A percentile compares a stretch with the other conserved stretches of the same genome.
phyloP scores from a whole-genome alignment of 2,329 filamentous ascomycete species.

The Xylaria sp. region DNA sequence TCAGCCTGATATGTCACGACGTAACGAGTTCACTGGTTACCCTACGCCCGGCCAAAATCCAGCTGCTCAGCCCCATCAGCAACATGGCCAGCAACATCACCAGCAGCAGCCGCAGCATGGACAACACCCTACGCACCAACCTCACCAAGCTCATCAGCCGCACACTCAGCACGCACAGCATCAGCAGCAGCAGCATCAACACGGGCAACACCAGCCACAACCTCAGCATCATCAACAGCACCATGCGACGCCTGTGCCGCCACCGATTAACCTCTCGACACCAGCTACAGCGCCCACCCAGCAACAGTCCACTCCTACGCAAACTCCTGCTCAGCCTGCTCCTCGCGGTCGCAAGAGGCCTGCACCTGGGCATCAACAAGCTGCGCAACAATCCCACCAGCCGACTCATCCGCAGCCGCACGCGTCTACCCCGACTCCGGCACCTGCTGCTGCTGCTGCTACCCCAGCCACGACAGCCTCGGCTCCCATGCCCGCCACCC shows the following conservation, averaged over 20 bases:
- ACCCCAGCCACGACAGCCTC: slow-evolving; percentile 50
- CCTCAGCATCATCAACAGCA: slow-evolving; percentile 50
- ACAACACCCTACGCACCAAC: slow-evolving; percentile 49
- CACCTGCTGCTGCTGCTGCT: slow-evolving; percentile 38
- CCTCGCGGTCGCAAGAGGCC: slow-evolving; percentile 51
- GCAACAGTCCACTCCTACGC: slow-evolving; percentile 51
- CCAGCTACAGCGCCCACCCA: slow-evolving; percentile 47
- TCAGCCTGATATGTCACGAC: slow-evolving; percentile 62
- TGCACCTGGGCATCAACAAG: slow-evolving; percentile 45
- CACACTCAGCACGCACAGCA: slow-evolving; percentile 51
- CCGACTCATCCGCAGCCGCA: slow-evolving; percentile 41
- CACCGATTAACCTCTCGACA: slow-evolving; percentile 51
- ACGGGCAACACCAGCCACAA: slow-evolving; percentile 52
- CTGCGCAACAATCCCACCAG: slow-evolving; percentile 33
- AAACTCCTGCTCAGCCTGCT: slow-evolving; percentile 48
- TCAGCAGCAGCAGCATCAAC: slow-evolving; percentile 50
- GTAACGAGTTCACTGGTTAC: slow-evolving; percentile 54
- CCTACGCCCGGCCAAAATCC: slow-evolving; percentile 44
- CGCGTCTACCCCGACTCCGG: slow-evolving; percentile 43
- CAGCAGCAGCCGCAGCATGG: slow-evolving; percentile 51
- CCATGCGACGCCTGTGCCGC: slow-evolving; percentile 50
- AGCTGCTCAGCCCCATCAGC: slow-evolving; percentile 50
- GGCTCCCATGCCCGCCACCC: slow-evolving; percentile 47
- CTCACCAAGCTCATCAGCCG: slow-evolving; percentile 47
- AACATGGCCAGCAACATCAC: slow-evolving; percentile 48